Conservation (phyloP, 2,329 filamentous ascomycete species). For the Colletotrichum echinochloae region DNA sequence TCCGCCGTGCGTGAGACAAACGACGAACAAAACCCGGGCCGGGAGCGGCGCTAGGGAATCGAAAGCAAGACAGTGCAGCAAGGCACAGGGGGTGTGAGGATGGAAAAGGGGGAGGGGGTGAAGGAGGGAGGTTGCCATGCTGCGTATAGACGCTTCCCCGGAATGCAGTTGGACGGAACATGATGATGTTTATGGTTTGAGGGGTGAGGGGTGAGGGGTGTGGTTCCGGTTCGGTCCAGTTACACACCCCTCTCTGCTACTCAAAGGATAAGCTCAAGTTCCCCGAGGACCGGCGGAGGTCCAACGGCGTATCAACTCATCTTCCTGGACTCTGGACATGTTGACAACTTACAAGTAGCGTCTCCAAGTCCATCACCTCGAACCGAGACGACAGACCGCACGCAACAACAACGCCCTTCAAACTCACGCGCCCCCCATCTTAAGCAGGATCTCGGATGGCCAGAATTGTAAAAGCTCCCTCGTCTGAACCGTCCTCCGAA, state of each 20-base stretch:
- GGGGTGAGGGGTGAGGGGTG: background rate
- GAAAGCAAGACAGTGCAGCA: background rate
- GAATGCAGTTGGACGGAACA: conserved; percentile 3
- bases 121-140: background rate
- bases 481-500: conserved; percentile 25
- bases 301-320: background rate
- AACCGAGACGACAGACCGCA: background rate
- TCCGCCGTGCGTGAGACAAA: conserved; percentile 22
- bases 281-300: conserved; percentile 1
- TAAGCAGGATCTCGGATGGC: conserved; percentile 13
- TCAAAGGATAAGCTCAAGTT: background rate
- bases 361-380: background rate
- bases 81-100: background rate
- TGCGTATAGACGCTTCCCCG: background rate
- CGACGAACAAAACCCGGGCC: conserved; percentile 37
- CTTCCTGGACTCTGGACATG: background rate
- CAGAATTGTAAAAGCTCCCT: background rate
- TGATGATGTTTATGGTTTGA: background rate
- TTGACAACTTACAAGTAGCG: background rate
- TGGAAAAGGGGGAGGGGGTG: no score
- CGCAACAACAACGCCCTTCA: background rate
- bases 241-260: background rate
- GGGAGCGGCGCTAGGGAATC: conserved; percentile 25
- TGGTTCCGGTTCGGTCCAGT: background rate
- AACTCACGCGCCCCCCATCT: background rate